phyloP scores from a whole-genome alignment of 169 alveolate genomes.

The Plasmodium malariae region DNA sequence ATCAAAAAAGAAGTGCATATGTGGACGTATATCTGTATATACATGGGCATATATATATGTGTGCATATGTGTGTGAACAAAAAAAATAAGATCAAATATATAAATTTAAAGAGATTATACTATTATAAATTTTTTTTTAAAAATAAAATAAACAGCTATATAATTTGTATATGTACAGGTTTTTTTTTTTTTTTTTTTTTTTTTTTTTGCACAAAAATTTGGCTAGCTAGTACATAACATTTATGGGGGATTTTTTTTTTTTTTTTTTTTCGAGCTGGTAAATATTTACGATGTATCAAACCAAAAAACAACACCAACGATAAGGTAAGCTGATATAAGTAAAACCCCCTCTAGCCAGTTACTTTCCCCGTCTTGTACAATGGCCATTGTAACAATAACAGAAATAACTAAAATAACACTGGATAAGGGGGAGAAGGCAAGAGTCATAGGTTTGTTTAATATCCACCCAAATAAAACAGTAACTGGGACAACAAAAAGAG shows the following conservation, averaged over 20 bases:
- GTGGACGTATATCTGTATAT: not conserved
- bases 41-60: not conserved
- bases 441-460: slow-evolving; percentile 88
- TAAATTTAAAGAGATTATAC: not conserved
- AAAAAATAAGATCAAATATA: not conserved
- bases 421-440: slow-evolving; percentile 87
- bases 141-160: too few relatives aligned
- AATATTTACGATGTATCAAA: slow-evolving; percentile 49
- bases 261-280: not conserved
- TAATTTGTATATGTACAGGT: not conserved
- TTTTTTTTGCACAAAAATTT: not conserved
- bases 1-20: not conserved
- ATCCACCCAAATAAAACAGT: slow-evolving; percentile 91
- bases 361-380: slow-evolving; percentile 90
- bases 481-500: slow-evolving; percentile 89
- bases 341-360: slow-evolving; percentile 92
- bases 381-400: slow-evolving; percentile 84
- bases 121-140: too few relatives aligned
- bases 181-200: not conserved
- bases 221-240: not conserved
- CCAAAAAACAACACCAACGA: slow-evolving; percentile 89
- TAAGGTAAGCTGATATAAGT: slow-evolving; percentile 87
- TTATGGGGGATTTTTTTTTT: not conserved
- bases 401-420: slow-evolving; percentile 85
- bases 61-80: not conserved